Evolutionary conservation across 163 green algal genomes (phyloP).

Genomic region (Chlorella variabilis): DNA sequence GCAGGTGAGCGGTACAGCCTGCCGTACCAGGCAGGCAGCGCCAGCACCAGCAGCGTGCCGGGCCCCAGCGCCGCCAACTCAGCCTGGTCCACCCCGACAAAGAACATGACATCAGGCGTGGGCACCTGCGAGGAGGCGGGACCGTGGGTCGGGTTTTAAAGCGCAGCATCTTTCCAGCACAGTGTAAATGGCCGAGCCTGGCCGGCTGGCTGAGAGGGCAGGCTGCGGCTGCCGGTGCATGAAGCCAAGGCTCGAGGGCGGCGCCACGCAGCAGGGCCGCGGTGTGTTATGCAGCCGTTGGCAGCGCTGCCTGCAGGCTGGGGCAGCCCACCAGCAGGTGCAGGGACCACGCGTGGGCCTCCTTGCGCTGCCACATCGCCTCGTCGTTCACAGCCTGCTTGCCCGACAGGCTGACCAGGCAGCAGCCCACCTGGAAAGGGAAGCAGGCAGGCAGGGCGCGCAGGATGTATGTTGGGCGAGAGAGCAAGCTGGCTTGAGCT

Average conservation of each 20-base stretch:
- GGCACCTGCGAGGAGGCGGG: too few species aligned
- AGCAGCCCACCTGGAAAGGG: slow-evolving; percentile 10
- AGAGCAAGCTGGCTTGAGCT: too few species aligned
- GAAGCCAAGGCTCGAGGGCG: too few species aligned
- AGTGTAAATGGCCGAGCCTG: too few species aligned
- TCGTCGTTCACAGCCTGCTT: not conserved
- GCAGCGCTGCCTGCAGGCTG: too few species aligned
- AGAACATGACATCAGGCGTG: not conserved
- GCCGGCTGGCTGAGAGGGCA: too few species aligned
- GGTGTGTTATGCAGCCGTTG: too few species aligned
- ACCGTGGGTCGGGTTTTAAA: too few species aligned
- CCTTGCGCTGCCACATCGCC: not conserved
- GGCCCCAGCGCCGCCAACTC: not conserved
- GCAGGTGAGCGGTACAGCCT: not conserved
- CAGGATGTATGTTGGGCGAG: not conserved
- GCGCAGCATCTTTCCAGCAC: too few species aligned
- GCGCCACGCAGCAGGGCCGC: too few species aligned
- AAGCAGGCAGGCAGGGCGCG: not conserved
- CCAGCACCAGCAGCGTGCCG: slow-evolving; percentile 23
- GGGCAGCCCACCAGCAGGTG: too few species aligned
- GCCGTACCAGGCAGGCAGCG: slow-evolving; percentile 28
- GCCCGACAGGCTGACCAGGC: not conserved
- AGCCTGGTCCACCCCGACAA: not conserved
- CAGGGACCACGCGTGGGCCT: slow-evolving; percentile 11
- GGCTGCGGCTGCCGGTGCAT: too few species aligned